These are phyloP conservation scores for Myriosclerotinia duriaeana DNA, from an alignment of 2,329 filamentous ascomycete species.

Conservation along the genomic window DNA sequence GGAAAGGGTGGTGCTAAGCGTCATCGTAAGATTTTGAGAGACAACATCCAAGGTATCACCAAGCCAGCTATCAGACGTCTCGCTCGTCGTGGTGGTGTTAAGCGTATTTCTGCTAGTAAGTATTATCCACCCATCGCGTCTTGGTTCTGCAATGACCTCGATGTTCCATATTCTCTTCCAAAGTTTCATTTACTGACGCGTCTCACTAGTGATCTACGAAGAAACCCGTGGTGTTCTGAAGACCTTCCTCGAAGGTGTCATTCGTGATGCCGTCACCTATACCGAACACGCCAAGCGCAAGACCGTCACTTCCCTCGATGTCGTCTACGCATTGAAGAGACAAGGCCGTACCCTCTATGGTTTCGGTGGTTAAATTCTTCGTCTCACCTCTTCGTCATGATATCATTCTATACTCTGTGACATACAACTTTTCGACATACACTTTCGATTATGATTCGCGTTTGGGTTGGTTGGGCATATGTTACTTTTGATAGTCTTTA, in stretches of 20 bases:
- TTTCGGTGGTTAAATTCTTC: slow-evolving; percentile 58
- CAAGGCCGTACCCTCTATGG: slow-evolving; percentile 67
- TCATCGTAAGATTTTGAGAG: slow-evolving; percentile 97
- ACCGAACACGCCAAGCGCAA: slow-evolving; percentile 76
- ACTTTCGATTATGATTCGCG: slow-evolving; percentile 33
- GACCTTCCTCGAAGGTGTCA: slow-evolving; percentile 80
- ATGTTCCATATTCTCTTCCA: slow-evolving; percentile 47
- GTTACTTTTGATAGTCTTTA: slow-evolving; percentile 42
- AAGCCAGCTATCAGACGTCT: slow-evolving; percentile 99
- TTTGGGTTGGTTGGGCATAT: slow-evolving; percentile 31
- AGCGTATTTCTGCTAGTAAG: slow-evolving; percentile 96
- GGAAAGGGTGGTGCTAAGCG: slow-evolving; percentile 98
- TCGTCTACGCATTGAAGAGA: slow-evolving; percentile 65
- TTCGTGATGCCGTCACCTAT: slow-evolving; percentile 51
- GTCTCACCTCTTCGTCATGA: not conserved
- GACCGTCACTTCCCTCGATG: slow-evolving; percentile 66
- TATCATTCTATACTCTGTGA: slow-evolving; percentile 55
- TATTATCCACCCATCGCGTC: slow-evolving; percentile 56
- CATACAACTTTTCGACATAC: slow-evolving; percentile 37
- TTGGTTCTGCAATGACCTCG: slow-evolving; percentile 52
- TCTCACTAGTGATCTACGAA: slow-evolving; percentile 69
- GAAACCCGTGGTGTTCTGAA: slow-evolving; percentile 81
- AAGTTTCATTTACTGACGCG: slow-evolving; percentile 49
- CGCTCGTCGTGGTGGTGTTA: slow-evolving; percentile 98
- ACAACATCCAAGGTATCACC: slow-evolving; percentile 99